phyloP scores from a whole-genome alignment of 805 yeast species.

The Candida ulmi region DNA sequence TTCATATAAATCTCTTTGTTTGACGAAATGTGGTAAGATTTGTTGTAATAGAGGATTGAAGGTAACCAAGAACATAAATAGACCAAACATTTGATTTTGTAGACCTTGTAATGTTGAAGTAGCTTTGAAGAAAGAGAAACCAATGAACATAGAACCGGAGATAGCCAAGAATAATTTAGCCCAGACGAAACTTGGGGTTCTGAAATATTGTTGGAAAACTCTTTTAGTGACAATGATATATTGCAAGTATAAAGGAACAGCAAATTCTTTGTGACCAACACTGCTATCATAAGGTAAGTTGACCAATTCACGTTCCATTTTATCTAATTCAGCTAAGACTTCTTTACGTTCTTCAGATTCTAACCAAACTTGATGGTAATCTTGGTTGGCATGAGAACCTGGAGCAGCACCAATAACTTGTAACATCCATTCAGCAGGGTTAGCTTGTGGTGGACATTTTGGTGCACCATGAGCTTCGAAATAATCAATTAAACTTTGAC shows the following conservation, averaged over 20 bases:
- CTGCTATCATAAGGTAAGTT: constrained; percentile 28
- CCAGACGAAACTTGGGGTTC: constrained; percentile 61
- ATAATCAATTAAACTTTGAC: constrained; percentile 52
- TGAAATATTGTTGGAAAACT: constrained; percentile 60
- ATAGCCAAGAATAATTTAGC: constrained; percentile 50
- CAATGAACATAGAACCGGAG: constrained; percentile 58
- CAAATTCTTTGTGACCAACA: constrained; percentile 34
- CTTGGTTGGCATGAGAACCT: constrained; percentile 67
- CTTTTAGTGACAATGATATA: constrained; percentile 42
- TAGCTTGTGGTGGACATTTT: constrained; percentile 61
- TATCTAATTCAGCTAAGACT: constrained; percentile 52
- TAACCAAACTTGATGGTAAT: constrained; percentile 74
- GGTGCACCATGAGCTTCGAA: constrained; percentile 64
- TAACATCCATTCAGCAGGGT: constrained; percentile 92
- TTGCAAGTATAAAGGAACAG: constrained; percentile 38
- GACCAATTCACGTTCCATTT: constrained; percentile 57
- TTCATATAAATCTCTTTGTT: constrained; percentile 63
- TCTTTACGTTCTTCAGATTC: constrained; percentile 56
- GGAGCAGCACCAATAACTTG: constrained; percentile 82
- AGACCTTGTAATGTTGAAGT: constrained; percentile 57
- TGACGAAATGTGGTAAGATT: constrained; percentile 53
- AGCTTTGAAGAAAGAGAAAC: constrained; percentile 71
- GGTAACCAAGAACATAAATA: constrained; percentile 61
- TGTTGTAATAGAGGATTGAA: constrained; percentile 57
- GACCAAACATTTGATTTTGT: constrained; percentile 77